Base-by-base conservation (phyloP, 2,329 filamentous ascomycete species). In the Neonectria magnoliae region DNA sequence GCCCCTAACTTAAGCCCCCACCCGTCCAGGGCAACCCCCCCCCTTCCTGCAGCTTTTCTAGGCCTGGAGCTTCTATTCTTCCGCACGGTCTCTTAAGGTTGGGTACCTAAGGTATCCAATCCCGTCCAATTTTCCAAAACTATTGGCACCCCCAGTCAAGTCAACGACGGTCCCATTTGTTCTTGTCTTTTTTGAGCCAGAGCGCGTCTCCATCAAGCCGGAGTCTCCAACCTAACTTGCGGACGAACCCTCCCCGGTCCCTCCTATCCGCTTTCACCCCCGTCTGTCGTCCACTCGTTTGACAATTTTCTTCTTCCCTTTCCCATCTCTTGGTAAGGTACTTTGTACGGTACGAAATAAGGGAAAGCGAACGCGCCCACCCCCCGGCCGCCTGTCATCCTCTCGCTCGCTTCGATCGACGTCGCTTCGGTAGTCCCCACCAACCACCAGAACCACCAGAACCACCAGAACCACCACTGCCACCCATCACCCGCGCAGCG, bases 391-490 rank as follows among this genome's bases (percentile, higher is more conserved):
- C 44, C 56, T 64, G 50, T 64, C 61, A 60, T 64, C 61, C 51
- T 64, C 56, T 56, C 61, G 61, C 56, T 64, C 61, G 61, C 61
- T 64, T 64, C 61, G 61, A 64, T 64, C 61, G 61, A 64, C 61
- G 56, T 64, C 56, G 61, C 61, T 59, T 64, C 56, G 61, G 61
- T 27, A 64, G 61, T 64, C 62, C 25, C 62, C 58, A 62, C 62
- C 66, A 42, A 54, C 60, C 53, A 66, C 59, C 64, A 62, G n/a
- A n/a, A n/a, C n/a, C n/a, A n/a, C 66, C 68, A 71, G 55, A 62
- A 66, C 58, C 64, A 62, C 66, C 68, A 71, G 55, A 62, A 68
- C 71, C 71, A 73, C 68, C 70, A 71, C 68, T 67, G 36, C 36
- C 36, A 38, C 57, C 68, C 68, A 71, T 68, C 64, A 71, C 71